Base-by-base conservation (phyloP, 2,329 filamentous ascomycete species). In the Tolypocladium amazonense region DNA sequence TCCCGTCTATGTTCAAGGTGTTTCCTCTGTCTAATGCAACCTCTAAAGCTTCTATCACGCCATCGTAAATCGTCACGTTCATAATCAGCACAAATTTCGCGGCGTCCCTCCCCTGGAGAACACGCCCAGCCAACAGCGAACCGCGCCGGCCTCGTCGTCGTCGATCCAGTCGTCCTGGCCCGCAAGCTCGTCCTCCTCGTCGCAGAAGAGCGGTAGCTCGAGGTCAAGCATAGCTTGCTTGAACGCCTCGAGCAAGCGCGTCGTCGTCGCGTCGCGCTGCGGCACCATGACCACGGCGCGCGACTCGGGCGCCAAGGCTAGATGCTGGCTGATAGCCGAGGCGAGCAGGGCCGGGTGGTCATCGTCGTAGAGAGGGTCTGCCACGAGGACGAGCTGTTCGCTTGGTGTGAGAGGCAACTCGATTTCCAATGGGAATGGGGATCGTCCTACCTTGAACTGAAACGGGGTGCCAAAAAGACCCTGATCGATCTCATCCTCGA, bases 301-400 rank as follows among this genome's bases (percentile, higher is more conserved):
- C 2, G 90, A 83, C 35, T 81, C 75, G 0, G 71, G 59, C 3
- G 77, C 78, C 18, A 77, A 73, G 11, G 80, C 80, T 14, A 97
- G 78, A 74, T 92, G 90, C 45, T 81, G 75, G 12, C 79, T 74
- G 53, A 97, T 86, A 18, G 89, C 87, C 18, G 85, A 78, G 0
- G 87, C 85, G 27, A 97, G 81, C 67, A 94, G 83, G 3, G 72
- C 74, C 0, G 93, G 91, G 69, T 97, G 94, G 4, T 89, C 82
- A 56, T 92, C 82, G 54, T 92, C 91, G 73, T 97, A 97, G 25
- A 99, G 77, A 0, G 90, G 84, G 72, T 99, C 94, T 3, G 93
- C 91, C 2, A 86, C 90, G 3, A 99, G 79, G 52, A 97, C 85
- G 59, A 96, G 76, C 78, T 88, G n/a, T 7, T 5, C 14, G 47